Base-by-base conservation (phyloP, 768 basidiomycete species). In the Ramaria sp. region DNA sequence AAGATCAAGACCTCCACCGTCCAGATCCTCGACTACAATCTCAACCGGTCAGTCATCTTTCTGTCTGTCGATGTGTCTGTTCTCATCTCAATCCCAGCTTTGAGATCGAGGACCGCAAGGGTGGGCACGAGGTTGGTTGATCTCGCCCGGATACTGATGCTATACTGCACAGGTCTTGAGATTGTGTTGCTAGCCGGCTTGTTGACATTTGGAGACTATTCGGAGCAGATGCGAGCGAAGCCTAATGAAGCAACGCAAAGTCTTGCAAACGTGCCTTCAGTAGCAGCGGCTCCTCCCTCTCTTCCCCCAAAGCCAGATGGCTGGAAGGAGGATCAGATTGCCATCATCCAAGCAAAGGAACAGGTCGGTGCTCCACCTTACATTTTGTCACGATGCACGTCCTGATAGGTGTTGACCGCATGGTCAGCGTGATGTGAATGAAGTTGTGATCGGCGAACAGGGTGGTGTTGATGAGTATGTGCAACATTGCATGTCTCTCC, bases 11-110 rank as follows among this genome's bases (percentile, higher is more conserved):
- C 84, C 12, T 68, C 78, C 0, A 75, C 82, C 2, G 73, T 90
- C 30, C 90, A 92, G 64, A 79, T 92, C 24, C 72, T 92, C 4
- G 89, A 92, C 67, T 92, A 91, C 61, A 92, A 92, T 63, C 73
- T 92, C 38, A 81, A 90, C 63, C 72, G 89, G 88, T 84, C 59
- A 31, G 48, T 27, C 11, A 30, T 39, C 33, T 38, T 27, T n/a
- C n/a, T n/a, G 5, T 52, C 37, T 15, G 33, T 22, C 9, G 13
- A 34, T 5, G 7, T 19, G 6, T 24, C 24, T n/a, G 39, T 54
- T 24, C 34, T 45, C 38, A 6, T 34, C 12, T 37, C 37, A 38
- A 51, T 22, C 24, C 50, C 54, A 90, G 88, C 41, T 92, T 92
- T 63, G 90, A 91, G 61, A 83, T 92, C 51, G 74, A 86, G 15